These are phyloP conservation scores for Cordyceps sp. DNA, from an alignment of 2,329 filamentous ascomycete genomes.

Conservation along the genomic window DNA sequence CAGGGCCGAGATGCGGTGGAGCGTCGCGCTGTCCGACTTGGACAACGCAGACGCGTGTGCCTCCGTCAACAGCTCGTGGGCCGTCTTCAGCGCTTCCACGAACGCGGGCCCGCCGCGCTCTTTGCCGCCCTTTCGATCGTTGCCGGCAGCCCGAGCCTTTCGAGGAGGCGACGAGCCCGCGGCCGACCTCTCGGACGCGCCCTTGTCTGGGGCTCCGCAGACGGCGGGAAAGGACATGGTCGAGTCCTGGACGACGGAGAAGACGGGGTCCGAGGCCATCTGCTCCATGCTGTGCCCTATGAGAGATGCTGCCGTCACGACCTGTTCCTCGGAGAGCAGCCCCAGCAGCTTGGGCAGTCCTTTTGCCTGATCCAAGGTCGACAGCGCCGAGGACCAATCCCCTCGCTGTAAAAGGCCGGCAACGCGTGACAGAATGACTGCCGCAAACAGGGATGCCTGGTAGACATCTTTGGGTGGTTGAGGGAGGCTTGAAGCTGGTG, in stretches of 20 bases:
- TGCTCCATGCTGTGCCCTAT: constrained; percentile 52
- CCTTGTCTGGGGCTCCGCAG: constrained; percentile 25
- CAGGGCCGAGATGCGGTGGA: constrained; percentile 46
- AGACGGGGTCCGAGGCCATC: constrained; percentile 67
- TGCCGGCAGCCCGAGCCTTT: constrained; percentile 10
- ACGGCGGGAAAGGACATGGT: constrained; percentile 75
- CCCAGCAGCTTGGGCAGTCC: constrained; percentile 23
- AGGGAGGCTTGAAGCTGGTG: constrained; percentile 4
- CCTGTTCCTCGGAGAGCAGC: constrained; percentile 30
- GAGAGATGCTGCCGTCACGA: constrained; percentile 51
- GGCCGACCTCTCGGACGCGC: constrained; percentile 16
- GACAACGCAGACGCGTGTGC: constrained; percentile 41
- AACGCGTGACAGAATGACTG: constrained; percentile 21
- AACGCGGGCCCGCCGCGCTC: constrained; percentile 23
- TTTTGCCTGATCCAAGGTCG: constrained; percentile 33
- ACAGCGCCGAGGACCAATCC: constrained; percentile 41
- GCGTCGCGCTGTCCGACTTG: constrained; percentile 37
- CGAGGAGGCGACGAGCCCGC: constrained; percentile 18
- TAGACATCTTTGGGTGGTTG: constrained; percentile 15
- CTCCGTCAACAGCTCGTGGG: constrained; percentile 47
- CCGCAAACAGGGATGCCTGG: constrained; percentile 18
- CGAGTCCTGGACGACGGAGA: constrained; percentile 81
- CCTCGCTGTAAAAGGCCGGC: constrained; percentile 28
- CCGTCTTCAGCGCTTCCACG: constrained; percentile 42
- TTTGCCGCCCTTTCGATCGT: constrained; percentile 13